Percentiles rank a stretch among this genome's conserved stretches.
These are phyloP conservation scores for Pelargonium myrrhifolium DNA, from an alignment of 441 rosid species.

Conservation along the genomic window DNA sequence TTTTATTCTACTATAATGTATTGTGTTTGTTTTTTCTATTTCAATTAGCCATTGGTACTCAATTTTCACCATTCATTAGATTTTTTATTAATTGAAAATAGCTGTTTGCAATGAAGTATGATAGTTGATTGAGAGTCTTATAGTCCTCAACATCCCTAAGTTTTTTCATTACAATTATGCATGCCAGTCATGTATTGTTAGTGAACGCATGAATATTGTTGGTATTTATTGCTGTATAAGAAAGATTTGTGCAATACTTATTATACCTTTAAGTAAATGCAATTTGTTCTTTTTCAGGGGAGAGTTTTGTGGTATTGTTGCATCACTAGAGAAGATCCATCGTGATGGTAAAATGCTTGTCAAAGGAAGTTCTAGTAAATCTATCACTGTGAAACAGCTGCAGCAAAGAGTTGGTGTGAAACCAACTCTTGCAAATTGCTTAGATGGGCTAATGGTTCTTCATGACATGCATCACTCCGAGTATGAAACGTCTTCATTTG, in stretches of 20 bases:
- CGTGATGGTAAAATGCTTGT: constrained; percentile 47
- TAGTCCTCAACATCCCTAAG: too few species aligned
- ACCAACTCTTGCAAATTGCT: constrained; percentile 59
- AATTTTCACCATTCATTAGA: neutral
- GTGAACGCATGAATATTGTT: neutral
- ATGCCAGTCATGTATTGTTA: too few species aligned
- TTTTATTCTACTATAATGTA: neutral
- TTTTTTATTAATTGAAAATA: neutral
- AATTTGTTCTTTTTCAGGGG: constrained; percentile 31
- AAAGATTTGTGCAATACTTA: neutral
- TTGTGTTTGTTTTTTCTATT: neutral
- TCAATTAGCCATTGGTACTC: neutral
- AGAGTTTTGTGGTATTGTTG: constrained; percentile 48
- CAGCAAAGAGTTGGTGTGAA: constrained; percentile 56
- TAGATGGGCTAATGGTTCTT: constrained; percentile 61
- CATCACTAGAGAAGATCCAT: constrained; percentile 47
- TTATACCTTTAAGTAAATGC: neutral
- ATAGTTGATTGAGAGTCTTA: too few species aligned
- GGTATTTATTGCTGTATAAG: neutral
- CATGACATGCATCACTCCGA: constrained; percentile 64
- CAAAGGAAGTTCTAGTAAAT: constrained; percentile 38
- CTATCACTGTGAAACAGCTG: constrained; percentile 34
- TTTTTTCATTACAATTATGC: too few species aligned
- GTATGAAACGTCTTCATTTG: constrained; percentile 28
- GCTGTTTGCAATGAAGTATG: neutral